Conservation (phyloP, 2,329 filamentous ascomycete species). For the Nothopassalora personata region DNA sequence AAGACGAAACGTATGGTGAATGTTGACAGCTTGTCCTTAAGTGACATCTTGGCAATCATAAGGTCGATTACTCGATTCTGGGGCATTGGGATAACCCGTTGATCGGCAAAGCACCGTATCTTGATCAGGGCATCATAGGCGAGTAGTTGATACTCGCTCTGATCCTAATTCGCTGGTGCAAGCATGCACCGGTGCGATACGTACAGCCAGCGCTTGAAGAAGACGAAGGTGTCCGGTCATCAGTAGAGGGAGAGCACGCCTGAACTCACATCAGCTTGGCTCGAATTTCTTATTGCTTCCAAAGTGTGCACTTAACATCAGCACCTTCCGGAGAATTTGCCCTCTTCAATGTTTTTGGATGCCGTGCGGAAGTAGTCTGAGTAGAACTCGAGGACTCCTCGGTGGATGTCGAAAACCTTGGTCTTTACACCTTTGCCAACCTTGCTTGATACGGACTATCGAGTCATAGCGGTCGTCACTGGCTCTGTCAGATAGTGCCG, state of each 20-base stretch:
- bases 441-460: constrained; percentile 4
- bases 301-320: background rate
- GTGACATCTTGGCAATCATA: background rate
- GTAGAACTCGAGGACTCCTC: constrained; percentile 17
- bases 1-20: background rate
- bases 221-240: constrained; percentile 11
- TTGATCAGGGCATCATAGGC: background rate
- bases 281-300: background rate
- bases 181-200: background rate
- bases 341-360: constrained; percentile 11
- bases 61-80: constrained; percentile 2
- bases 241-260: constrained; percentile 7
- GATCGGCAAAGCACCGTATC: constrained; percentile 14
- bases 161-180: background rate
- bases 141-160: background rate
- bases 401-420: constrained; percentile 15
- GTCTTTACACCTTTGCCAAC: constrained; percentile 6
- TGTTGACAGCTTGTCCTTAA: background rate
- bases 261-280: background rate
- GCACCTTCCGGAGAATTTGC: constrained; percentile 11
- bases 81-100: constrained; percentile 1
- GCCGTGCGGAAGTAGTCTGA: constrained; percentile 21
- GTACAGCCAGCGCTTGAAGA: constrained; percentile 20
- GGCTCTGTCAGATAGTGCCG: background rate
- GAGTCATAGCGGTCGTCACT: background rate